A percentile compares a stretch with the other conserved stretches of the same genome.
These are phyloP conservation scores for Blastobotrys proliferans DNA, from an alignment of 1,139 yeast genomes.

Conservation along the genomic window DNA sequence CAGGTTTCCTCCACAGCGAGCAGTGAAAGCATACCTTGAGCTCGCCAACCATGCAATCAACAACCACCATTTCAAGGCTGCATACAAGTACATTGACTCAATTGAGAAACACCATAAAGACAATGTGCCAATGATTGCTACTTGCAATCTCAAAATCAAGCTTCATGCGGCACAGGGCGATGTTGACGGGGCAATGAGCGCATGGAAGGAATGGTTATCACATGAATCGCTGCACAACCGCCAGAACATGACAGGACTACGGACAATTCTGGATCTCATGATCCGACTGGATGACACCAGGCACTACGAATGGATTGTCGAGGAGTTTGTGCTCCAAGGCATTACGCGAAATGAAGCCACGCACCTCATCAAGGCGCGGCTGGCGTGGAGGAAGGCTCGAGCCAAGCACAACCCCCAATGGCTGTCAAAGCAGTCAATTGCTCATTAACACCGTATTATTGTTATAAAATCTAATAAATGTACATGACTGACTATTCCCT, in stretches of 20 bases:
- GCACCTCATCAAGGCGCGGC: too few species aligned
- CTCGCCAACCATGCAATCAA: conserved; percentile 16
- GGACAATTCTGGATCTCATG: conserved; percentile 1
- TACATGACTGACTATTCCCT: too few species aligned
- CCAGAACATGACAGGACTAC: conserved; percentile 1
- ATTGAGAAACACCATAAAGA: too few species aligned
- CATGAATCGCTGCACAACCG: too few species aligned
- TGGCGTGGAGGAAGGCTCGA: too few species aligned
- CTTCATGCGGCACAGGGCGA: not conserved
- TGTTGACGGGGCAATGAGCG: not conserved
- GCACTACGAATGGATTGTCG: not conserved
- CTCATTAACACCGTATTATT: too few species aligned
- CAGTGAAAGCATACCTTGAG: conserved; percentile 13
- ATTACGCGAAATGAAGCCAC: too few species aligned
- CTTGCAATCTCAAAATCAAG: conserved; percentile 5
- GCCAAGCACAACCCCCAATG: too few species aligned
- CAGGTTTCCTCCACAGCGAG: conserved; percentile 9
- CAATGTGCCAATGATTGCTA: not conserved
- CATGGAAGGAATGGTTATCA: conserved; percentile 12
- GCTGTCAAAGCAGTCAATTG: too few species aligned
- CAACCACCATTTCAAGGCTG: conserved; percentile 4
- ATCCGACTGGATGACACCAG: not conserved
- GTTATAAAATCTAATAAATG: too few species aligned
- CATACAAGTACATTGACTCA: conserved; percentile 1
- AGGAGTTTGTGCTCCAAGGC: not conserved